These are phyloP conservation scores for Pseudonitzschia pungens DNA, from an alignment of 108 stramenopile genomes.

Conservation along the genomic window DNA sequence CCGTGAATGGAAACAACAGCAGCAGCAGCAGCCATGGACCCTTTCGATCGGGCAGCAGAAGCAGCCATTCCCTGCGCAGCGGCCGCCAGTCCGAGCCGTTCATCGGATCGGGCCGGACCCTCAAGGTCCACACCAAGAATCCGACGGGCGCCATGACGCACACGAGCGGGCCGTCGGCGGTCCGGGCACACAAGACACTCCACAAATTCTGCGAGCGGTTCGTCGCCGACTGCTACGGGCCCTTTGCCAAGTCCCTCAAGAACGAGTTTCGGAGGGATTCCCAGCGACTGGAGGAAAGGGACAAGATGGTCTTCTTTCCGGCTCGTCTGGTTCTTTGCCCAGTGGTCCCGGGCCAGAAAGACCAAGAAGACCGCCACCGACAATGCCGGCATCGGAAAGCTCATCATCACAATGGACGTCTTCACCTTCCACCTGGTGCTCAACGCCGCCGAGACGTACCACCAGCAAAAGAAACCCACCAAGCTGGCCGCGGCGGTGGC, in stretches of 20 bases:
- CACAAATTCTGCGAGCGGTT: constrained; percentile 73
- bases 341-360: constrained; percentile 72
- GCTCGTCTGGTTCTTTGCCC: constrained; percentile 83
- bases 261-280: constrained; percentile 90
- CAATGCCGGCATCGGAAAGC: constrained; percentile 37
- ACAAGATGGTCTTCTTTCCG: constrained; percentile 76
- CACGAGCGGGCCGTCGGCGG: constrained; percentile 42
- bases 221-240: constrained; percentile 73
- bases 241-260: constrained; percentile 87
- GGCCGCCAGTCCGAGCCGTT: constrained; percentile 66
- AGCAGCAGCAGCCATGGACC: background rate
- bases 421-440: constrained; percentile 91
- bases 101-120: constrained; percentile 56
- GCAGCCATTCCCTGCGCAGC: constrained; percentile 24
- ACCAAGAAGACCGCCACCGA: background rate
- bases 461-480: constrained; percentile 61
- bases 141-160: background rate
- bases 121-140: constrained; percentile 36
- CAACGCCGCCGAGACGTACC: constrained; percentile 66
- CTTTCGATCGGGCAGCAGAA: background rate
- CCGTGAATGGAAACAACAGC: background rate
- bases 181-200: constrained; percentile 57
- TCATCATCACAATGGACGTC: constrained; percentile 91
- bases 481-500: constrained; percentile 72
- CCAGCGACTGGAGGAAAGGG: constrained; percentile 69